These are phyloP conservation scores for Gracilaria caudata DNA, from an alignment of 23 red algal genomes.

Conservation along the genomic window DNA sequence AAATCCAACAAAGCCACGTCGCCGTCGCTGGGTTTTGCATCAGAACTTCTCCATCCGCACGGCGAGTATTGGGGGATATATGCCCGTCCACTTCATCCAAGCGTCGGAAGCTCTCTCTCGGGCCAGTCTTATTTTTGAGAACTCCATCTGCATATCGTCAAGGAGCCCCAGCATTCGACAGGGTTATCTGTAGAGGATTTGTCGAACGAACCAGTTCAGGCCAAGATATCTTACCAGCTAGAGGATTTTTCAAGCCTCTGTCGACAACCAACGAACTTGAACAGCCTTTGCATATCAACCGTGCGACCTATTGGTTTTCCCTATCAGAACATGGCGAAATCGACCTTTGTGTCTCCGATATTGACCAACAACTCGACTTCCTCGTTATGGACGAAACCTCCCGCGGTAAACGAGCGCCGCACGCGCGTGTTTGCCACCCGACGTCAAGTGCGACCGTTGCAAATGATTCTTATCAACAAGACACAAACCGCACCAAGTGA, in stretches of 20 bases:
- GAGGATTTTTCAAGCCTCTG: not conserved
- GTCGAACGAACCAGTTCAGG: too few relatives aligned
- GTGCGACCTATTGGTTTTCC: not conserved
- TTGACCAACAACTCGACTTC: not conserved
- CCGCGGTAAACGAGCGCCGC: not conserved
- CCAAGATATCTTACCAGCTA: not conserved
- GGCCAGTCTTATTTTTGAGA: not conserved
- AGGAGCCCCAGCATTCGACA: too few relatives aligned
- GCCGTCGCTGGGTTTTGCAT: not conserved
- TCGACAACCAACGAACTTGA: too few relatives aligned
- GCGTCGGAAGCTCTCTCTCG: not conserved
- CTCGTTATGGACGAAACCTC: not conserved
- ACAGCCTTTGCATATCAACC: not conserved
- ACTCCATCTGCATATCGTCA: too few relatives aligned
- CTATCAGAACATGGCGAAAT: not conserved
- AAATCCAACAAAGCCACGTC: constrained; percentile 34
- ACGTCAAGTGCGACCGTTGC: not conserved
- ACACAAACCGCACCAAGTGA: constrained; percentile 6
- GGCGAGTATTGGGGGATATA: not conserved
- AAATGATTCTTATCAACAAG: constrained; percentile 41
- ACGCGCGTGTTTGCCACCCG: not conserved
- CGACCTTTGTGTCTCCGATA: constrained; percentile 2
- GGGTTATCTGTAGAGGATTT: too few relatives aligned
- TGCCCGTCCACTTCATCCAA: not conserved
- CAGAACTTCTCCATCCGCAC: not conserved